phyloP scores from a whole-genome alignment of 768 basidiomycete species.

The Tulasnella sp. region DNA sequence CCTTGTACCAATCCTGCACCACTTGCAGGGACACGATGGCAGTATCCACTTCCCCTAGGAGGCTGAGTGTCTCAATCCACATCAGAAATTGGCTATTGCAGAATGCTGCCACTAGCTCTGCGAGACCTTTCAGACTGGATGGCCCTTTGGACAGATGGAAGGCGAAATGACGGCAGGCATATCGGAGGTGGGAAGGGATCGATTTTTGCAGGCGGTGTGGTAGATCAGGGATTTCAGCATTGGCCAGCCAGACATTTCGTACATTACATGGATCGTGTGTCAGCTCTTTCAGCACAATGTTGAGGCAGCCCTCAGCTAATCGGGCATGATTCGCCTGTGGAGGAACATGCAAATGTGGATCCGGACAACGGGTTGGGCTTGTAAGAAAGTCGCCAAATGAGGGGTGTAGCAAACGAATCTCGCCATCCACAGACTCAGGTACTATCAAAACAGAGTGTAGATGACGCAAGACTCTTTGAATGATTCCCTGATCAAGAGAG shows the following conservation, averaged over 20 bases:
- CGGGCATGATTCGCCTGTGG: neutral
- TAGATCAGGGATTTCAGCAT: neutral
- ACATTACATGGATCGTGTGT: neutral
- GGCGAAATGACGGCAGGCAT: neutral
- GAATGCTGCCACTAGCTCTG: neutral
- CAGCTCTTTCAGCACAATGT: neutral
- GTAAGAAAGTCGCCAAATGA: slow-evolving; percentile 24
- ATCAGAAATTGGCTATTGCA: neutral
- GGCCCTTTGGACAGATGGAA: neutral
- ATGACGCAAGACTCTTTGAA: neutral
- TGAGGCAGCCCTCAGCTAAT: neutral
- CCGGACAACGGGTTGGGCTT: neutral
- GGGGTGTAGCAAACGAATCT: slow-evolving; percentile 15
- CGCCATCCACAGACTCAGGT: neutral
- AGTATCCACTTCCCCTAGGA: neutral
- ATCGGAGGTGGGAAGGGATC: neutral
- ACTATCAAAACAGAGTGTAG: slow-evolving; percentile 14
- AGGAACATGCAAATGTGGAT: neutral
- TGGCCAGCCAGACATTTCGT: neutral
- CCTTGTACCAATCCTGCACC: neutral
- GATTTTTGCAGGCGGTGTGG: neutral
- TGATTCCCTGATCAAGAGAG: neutral
- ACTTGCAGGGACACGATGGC: neutral
- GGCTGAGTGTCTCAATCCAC: neutral
- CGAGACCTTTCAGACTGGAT: neutral